These are phyloP conservation scores for Hypoxylon lenormandii DNA, from an alignment of 495 filamentous ascomycete genomes.

Conservation along the genomic window DNA sequence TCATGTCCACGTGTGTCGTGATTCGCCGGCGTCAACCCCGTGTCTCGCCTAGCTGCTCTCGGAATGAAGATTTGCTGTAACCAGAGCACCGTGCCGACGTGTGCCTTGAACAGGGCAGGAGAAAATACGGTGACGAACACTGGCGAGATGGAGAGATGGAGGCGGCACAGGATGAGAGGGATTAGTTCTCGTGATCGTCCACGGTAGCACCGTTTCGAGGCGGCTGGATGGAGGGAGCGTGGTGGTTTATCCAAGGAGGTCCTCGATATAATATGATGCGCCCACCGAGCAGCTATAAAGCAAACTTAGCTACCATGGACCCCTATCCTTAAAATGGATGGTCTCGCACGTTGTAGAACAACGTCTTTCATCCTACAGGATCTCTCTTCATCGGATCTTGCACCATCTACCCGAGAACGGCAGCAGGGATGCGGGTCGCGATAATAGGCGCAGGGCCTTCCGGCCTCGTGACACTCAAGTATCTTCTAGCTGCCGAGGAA, in stretches of 20 bases:
- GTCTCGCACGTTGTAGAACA: constrained; percentile 31
- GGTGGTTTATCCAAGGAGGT: constrained; percentile 11
- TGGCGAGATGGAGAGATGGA: constrained; percentile 11
- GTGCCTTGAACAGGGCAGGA: background rate
- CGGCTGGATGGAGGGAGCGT: constrained; percentile 19
- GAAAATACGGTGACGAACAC: constrained; percentile 17
- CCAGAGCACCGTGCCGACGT: constrained; percentile 25
- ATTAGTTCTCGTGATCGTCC: constrained; percentile 34
- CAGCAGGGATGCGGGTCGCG: constrained; percentile 50
- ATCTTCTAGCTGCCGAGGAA: constrained; percentile 53
- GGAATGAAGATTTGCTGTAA: constrained; percentile 23
- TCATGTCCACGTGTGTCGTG: constrained; percentile 19
- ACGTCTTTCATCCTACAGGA: constrained; percentile 35
- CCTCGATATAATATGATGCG: constrained; percentile 20
- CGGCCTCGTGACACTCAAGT: constrained; percentile 61
- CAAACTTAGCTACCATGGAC: background rate
- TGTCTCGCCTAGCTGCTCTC: constrained; percentile 42
- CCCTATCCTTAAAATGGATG: constrained; percentile 7
- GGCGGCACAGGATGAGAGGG: constrained; percentile 8
- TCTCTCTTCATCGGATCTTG: constrained; percentile 36
- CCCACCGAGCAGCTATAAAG: background rate
- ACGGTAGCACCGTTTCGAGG: constrained; percentile 16
- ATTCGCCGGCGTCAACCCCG: constrained; percentile 34
- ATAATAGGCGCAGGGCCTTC: constrained; percentile 61
- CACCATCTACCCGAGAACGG: constrained; percentile 26